Base-by-base conservation (phyloP, 2,329 filamentous ascomycete species). In the Coleophoma cylindrospora region DNA sequence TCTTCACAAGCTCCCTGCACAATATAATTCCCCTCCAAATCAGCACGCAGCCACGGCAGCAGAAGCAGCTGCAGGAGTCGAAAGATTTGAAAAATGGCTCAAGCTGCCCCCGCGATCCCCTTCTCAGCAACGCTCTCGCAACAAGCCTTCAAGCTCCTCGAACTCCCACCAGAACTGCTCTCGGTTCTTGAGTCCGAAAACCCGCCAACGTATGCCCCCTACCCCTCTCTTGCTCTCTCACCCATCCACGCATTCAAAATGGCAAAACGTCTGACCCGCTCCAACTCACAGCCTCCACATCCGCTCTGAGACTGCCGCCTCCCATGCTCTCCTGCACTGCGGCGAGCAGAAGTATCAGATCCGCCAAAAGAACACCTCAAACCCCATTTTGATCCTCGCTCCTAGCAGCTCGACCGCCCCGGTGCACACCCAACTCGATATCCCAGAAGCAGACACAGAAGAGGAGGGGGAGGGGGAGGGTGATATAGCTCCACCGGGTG, bases 341-440 rank as follows among this genome's bases (percentile, higher is more conserved):
- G 73, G 72, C 3, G 65, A 69, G 48, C 76, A 74, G 57, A 76
- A 74, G 14, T 86, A 83, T 66, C 73, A 73, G 6, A 71, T 86
- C 43, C 79, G 78, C 32, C 82, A 85, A 60, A 85, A 85, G 63
- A 85, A 84, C 63, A 84, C 82, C 0, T 86, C 82, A 43, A 86
- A 86, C 61, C 76, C 78, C n/a, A 71, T 86, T 43, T 77, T 84
- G 58, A 64, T 86, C 3, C 68, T 85, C 33, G 63, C 68, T 22
- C 67, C 73, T 15, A 6, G 43, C 51, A 2, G 55, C 63, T 9
- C 60, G 58, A 10, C 27, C 27, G 6, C 27, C 9, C 27, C 6
- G 7, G 27, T 27, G 27, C 27, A 27, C 6, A 10, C 27, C 27
- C 27, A 27, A 27, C 27, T 27, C 27, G 27, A 27, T 3, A 10